Conservation (phyloP, 1,139 yeast species). For the Scheffersomyces lignicola region DNA sequence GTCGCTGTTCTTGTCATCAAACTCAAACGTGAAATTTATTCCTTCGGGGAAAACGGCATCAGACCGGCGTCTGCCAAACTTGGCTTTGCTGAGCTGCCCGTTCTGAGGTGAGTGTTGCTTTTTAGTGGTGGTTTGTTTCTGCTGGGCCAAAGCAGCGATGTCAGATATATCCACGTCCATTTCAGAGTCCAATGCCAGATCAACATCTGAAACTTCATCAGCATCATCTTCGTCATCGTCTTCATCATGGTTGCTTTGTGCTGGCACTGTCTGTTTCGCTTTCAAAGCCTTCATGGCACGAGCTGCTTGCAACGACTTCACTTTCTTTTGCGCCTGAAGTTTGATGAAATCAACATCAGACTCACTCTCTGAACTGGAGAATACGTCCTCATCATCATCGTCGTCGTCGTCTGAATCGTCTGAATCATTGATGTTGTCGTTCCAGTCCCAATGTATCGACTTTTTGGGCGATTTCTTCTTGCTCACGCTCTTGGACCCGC, state of each 20-base stretch:
- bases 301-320: constrained; percentile 51
- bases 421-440: constrained; percentile 10
- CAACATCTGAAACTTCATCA: constrained; percentile 12
- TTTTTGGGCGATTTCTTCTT: constrained; percentile 28
- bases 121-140: constrained; percentile 1
- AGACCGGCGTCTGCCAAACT: constrained; percentile 40
- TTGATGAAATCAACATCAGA: constrained; percentile 71
- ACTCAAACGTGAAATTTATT: constrained; percentile 59
- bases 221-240: constrained; percentile 6
- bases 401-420: constrained; percentile 24
- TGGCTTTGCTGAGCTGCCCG: constrained; percentile 23
- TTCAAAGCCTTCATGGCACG: constrained; percentile 38
- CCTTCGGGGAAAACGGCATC: constrained; percentile 48
- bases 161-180: constrained; percentile 1
- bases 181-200: constrained; percentile 5
- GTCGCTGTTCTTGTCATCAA: constrained; percentile 37
- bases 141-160: constrained; percentile 1
- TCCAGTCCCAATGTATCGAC: constrained; percentile 20
- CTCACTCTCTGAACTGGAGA: constrained; percentile 57
- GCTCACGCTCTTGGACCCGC: constrained; percentile 6
- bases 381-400: constrained; percentile 26
- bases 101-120: constrained; percentile 15
- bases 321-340: constrained; percentile 66
- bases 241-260: constrained; percentile 10
- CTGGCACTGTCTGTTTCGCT: constrained; percentile 10